Conservation (phyloP, 768 basidiomycete genomes). For the Lentinula lateritia region DNA sequence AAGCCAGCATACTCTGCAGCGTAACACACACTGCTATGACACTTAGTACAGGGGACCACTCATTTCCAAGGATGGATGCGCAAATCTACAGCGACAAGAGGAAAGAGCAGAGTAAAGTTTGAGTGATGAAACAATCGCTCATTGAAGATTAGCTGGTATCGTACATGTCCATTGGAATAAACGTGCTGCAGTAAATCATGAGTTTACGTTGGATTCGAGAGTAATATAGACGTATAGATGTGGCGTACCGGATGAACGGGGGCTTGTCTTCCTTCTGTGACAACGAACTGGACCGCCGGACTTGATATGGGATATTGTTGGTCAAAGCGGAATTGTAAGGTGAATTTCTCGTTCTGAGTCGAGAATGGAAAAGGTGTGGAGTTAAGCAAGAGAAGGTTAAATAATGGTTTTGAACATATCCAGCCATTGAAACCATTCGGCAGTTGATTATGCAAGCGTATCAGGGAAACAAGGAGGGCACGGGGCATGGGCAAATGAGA, state of each 20-base stretch:
- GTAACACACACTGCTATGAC: constrained; percentile 80
- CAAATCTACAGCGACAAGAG: constrained; percentile 59
- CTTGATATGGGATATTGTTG: constrained; percentile 79
- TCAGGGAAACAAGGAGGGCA: background rate
- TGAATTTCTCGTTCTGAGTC: constrained; percentile 66
- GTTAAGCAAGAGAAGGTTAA: background rate
- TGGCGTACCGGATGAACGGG: constrained; percentile 73
- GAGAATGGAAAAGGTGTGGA: background rate
- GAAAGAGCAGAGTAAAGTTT: background rate
- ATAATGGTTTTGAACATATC: background rate
- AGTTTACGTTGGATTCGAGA: background rate
- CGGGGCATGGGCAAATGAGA: background rate
- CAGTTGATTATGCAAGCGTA: background rate
- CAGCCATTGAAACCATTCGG: background rate
- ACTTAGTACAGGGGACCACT: constrained; percentile 79
- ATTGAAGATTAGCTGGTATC: constrained; percentile 15
- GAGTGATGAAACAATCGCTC: constrained; percentile 8
- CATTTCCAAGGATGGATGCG: constrained; percentile 80
- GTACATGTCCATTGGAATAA: constrained; percentile 83
- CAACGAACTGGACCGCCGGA: constrained; percentile 83
- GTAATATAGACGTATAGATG: background rate
- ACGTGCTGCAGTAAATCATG: constrained; percentile 49
- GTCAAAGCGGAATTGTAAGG: constrained; percentile 79
- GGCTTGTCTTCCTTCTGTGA: constrained; percentile 55
- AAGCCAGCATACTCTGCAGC: constrained; percentile 88